Evolutionary conservation across 306 rosid species (phyloP).

Genomic region (Rosa multiflora): DNA sequence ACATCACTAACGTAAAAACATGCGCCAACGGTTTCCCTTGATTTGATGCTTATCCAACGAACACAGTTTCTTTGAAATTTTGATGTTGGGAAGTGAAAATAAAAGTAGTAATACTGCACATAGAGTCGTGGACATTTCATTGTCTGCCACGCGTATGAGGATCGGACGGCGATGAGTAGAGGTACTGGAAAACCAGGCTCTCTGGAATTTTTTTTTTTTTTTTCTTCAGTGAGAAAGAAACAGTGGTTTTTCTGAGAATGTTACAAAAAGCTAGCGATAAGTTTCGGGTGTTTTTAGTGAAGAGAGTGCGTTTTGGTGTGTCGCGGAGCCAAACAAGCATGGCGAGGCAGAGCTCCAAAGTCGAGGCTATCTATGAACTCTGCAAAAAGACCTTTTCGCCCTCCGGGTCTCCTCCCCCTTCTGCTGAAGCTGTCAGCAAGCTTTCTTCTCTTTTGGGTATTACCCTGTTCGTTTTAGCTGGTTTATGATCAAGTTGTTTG

Average conservation of each 20-base stretch:
- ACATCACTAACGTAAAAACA: no score
- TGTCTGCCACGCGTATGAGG: neutral
- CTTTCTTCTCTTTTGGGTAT: constrained; percentile 74
- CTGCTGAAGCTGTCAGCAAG: constrained; percentile 47
- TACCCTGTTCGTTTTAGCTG: constrained; percentile 4
- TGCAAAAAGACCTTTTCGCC: constrained; percentile 60
- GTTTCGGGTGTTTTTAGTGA: constrained; percentile 31
- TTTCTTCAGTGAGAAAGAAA: neutral
- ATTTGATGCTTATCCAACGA: no score
- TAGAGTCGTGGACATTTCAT: no score
- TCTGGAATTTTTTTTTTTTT: neutral
- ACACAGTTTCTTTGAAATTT: no score
- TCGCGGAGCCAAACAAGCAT: constrained; percentile 47
- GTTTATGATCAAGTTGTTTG: neutral
- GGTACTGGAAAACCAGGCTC: neutral
- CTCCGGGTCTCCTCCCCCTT: constrained; percentile 43
- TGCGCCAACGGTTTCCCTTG: no score
- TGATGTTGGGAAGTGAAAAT: no score
- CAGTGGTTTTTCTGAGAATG: constrained; percentile 17
- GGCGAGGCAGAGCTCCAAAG: constrained; percentile 50
- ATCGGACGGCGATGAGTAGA: neutral
- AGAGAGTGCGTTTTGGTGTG: constrained; percentile 30
- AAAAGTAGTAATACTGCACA: no score
- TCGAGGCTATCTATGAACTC: constrained; percentile 67
- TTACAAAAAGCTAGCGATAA: constrained; percentile 42